phyloP scores from a whole-genome alignment of 140 eudicot genomes.

The Senecio squalidus region DNA sequence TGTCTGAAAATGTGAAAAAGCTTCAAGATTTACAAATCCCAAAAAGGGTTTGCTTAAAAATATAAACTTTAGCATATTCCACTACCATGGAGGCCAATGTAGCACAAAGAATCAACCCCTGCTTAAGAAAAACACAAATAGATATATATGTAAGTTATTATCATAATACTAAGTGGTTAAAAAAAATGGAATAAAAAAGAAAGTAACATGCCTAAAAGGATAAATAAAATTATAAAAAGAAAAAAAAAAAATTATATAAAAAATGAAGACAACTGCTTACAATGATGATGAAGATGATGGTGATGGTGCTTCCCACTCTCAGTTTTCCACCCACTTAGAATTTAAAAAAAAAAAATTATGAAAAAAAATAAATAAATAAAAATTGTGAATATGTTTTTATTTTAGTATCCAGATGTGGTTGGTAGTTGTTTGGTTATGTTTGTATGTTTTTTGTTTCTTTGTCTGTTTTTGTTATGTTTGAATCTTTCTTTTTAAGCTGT shows the following conservation, averaged over 20 bases:
- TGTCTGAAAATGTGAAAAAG: slow-evolving; percentile 23
- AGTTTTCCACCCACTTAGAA: slow-evolving; percentile 35
- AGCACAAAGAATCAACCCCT: slow-evolving; percentile 28
- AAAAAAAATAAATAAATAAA: slow-evolving; percentile 2
- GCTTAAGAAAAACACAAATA: slow-evolving; percentile 15
- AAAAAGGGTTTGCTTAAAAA: slow-evolving; percentile 20
- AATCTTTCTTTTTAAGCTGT: slow-evolving; percentile 28
- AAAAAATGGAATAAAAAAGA: neutral
- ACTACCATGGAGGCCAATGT: slow-evolving; percentile 36
- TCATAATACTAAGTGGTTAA: no score
- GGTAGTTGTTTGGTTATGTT: slow-evolving; percentile 34
- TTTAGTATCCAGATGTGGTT: slow-evolving; percentile 40
- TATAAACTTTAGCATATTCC: slow-evolving; percentile 22
- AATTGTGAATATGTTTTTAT: no score
- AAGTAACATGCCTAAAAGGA: slow-evolving; percentile 21
- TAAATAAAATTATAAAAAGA: no score
- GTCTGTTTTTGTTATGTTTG: slow-evolving; percentile 15
- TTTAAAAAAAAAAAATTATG: neutral
- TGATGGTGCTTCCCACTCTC: slow-evolving; percentile 46
- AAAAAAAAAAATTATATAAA: neutral
- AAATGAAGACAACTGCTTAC: slow-evolving; percentile 19
- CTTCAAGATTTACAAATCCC: slow-evolving; percentile 25
- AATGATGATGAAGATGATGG: slow-evolving; percentile 42
- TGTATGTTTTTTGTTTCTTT: slow-evolving; percentile 30
- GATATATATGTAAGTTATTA: slow-evolving; percentile 11